These are phyloP conservation scores for Knufia petricola DNA, from an alignment of 2,329 filamentous ascomycete genomes.

Conservation along the genomic window DNA sequence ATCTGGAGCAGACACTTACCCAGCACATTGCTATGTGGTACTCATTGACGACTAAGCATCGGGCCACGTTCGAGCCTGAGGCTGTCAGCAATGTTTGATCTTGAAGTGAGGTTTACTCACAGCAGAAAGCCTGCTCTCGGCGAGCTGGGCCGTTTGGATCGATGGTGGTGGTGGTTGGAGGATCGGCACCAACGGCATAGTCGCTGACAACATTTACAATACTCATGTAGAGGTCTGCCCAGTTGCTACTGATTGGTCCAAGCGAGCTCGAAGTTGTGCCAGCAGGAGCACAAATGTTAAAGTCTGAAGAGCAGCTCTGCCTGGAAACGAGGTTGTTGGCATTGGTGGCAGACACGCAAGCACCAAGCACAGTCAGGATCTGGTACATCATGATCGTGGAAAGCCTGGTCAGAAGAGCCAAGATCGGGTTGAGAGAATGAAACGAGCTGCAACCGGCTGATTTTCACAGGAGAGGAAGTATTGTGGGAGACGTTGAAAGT, in stretches of 20 bases:
- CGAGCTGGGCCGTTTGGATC: conserved; percentile 5
- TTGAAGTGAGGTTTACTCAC: not conserved
- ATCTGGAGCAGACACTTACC: not conserved
- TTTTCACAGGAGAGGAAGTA: not conserved
- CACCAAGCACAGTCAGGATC: not conserved
- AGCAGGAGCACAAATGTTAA: not conserved
- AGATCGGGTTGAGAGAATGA: not conserved
- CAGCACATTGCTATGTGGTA: conserved; percentile 7
- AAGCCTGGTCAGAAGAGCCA: not conserved
- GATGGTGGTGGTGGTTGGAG: not conserved
- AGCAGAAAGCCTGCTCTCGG: conserved; percentile 3
- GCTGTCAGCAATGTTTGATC: conserved; percentile 2
- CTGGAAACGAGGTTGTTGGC: not conserved
- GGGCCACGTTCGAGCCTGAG: too few relatives aligned
- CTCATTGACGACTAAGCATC: too few relatives aligned
- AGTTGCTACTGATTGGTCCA: not conserved
- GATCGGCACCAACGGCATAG: not conserved
- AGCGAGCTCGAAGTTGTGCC: not conserved
- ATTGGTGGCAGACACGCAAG: not conserved
- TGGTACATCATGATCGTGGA: not conserved
- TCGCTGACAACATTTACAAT: conserved; percentile 3
- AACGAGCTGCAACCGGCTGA: not conserved
- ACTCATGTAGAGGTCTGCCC: conserved; percentile 3
- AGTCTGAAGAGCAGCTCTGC: not conserved
- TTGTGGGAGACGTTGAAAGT: too few relatives aligned